Evolutionary conservation across 1,139 yeast species (phyloP), one percentile per base, ranked within the genome.

Genomic region (Kluyveromyces sp.): DNA sequence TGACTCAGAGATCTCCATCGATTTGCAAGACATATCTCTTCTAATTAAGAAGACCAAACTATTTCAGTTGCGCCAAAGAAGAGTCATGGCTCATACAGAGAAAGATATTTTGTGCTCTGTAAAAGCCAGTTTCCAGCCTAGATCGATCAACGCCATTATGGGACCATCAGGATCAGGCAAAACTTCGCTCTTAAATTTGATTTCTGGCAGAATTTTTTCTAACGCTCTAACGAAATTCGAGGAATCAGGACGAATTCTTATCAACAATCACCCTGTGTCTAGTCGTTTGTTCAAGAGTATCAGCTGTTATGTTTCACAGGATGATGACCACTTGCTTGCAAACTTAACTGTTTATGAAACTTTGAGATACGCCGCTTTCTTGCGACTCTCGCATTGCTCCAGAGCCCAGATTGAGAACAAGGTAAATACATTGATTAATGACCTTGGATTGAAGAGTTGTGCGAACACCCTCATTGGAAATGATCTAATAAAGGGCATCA

Each of bases 121-220:
- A 6, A 66, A 70, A 47, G 87, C 88, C 0, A 56, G 57, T 4
- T 85, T 86, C 60, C 64, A 68, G 33, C 77, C 84, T 2, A 77
- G 83, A 3, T 70, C 77, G 38, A 70, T 86, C n/a, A 86, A 85
- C 63, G 92, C 84, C 0, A 83, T 86, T 31, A 78, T 86, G 83
- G 95, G 95, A 0, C 95, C 95, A 0, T 83, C 94, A 1, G 95
- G 95, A 0, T 79, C 88, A 4, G 95, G 95, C 2, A 86, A 86
- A 57, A 80, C 94, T 0, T 81, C 94, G 0, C 62, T 85, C 26
- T 65, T 86, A 45, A 85, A 83, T 54, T 67, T 73, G 40, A 67
- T 86, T 35, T 80, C 94, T 12, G 78, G 81, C 18, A 68, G 94
- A 46, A 60, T 81, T 12, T 68, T 70, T 17, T 73, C 81, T 0